These are phyloP conservation scores for Telfairia occidentalis DNA, from an alignment of 331 rosid species.

Conservation along the genomic window DNA sequence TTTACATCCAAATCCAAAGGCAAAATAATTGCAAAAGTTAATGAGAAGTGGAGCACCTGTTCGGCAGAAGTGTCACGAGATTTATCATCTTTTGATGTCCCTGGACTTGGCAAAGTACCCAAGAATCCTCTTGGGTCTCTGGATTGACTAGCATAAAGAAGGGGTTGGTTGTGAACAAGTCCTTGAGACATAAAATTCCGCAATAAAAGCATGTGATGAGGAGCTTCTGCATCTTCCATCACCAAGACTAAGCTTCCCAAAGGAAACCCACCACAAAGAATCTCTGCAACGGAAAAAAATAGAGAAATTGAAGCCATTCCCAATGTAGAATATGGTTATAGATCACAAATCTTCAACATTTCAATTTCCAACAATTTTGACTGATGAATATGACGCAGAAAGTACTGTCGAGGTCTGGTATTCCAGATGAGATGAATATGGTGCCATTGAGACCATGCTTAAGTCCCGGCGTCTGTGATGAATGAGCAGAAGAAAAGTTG, in stretches of 20 bases:
- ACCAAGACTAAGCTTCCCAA: constrained; percentile 82
- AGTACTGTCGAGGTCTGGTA: constrained; percentile 78
- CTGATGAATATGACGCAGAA: constrained; percentile 9
- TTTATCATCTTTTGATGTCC: constrained; percentile 44
- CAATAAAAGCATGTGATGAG: constrained; percentile 94
- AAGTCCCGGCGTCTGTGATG: constrained; percentile 43
- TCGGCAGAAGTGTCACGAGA: constrained; percentile 28
- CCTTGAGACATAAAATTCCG: constrained; percentile 93
- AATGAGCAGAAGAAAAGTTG: constrained; percentile 31
- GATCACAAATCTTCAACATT: not conserved
- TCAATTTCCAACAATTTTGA: not conserved
- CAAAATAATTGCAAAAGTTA: not conserved
- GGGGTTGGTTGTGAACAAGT: constrained; percentile 62
- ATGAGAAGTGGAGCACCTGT: constrained; percentile 31
- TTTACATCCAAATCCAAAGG: not conserved
- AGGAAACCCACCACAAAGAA: constrained; percentile 76
- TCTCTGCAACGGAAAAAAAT: constrained; percentile 29
- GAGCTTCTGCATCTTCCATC: constrained; percentile 94
- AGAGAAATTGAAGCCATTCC: not conserved
- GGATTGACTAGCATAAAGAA: constrained; percentile 72
- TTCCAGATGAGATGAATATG: constrained; percentile 61
- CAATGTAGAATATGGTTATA: not conserved
- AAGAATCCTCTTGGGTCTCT: constrained; percentile 67
- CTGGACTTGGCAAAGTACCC: constrained; percentile 84
- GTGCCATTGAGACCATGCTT: constrained; percentile 78